phyloP scores from a whole-genome alignment of 306 rosid genomes.

The Cucurbita ficifolia region DNA sequence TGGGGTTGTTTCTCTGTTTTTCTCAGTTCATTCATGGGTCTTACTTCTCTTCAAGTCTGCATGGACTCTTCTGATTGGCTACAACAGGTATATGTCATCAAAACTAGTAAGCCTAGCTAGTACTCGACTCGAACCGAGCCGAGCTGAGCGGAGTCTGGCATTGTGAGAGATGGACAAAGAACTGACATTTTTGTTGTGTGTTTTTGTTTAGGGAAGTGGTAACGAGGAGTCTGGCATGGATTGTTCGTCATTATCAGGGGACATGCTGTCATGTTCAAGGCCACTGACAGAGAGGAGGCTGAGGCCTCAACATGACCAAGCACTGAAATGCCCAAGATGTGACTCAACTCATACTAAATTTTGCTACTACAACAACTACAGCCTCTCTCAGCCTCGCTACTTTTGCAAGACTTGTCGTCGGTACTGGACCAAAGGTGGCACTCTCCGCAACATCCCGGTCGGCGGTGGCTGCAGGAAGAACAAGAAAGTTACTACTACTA shows the following conservation, averaged over 20 bases:
- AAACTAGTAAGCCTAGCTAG: neutral
- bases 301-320: constrained; percentile 73
- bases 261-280: constrained; percentile 63
- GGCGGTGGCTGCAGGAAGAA: constrained; percentile 95
- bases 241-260: constrained; percentile 59
- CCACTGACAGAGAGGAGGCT: constrained; percentile 60
- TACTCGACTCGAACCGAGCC: neutral
- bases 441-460: constrained; percentile 87
- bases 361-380: constrained; percentile 97
- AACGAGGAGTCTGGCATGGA: constrained; percentile 68
- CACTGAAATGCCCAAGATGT: constrained; percentile 84
- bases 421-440: constrained; percentile 98
- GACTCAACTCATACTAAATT: constrained; percentile 93
- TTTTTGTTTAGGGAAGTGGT: constrained; percentile 38
- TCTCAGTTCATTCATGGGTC: constrained; percentile 33
- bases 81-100: constrained; percentile 55
- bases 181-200: neutral
- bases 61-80: constrained; percentile 95
- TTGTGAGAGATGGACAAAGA: neutral
- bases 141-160: neutral
- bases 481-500: constrained; percentile 53
- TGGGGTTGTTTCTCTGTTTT: neutral
- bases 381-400: constrained; percentile 93
- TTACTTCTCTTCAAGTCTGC: constrained; percentile 74
- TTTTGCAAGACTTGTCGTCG: constrained; percentile 92